Base-by-base conservation (phyloP, 2,329 filamentous ascomycete species). In the Fusarium sp. region DNA sequence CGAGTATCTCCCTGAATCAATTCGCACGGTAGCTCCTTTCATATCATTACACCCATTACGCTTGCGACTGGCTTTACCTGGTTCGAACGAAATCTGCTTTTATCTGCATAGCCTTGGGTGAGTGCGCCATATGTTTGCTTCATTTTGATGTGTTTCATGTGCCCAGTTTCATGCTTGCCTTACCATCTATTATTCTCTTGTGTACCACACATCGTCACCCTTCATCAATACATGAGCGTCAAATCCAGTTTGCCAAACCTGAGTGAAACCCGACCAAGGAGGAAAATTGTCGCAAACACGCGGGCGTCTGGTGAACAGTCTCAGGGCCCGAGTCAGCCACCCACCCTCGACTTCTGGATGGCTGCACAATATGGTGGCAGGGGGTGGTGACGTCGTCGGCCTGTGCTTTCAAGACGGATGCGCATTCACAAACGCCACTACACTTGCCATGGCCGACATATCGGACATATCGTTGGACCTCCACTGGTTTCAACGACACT, bases 311-410 rank as follows among this genome's bases (percentile, higher is more conserved):
- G 59, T 21, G 55, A 61, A 56, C 46, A 63, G 44, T 63, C 65
- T 58, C 59, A 73, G 68, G 58, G 51, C 61, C 59, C 62, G 63
- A 71, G 46, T 60, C 66, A 56, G 63, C 62, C 60, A 63, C 64
- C 25, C 55, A 60, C 33, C 60, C 58, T 69, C 45, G 18, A 69
- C 51, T 54, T 49, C 45, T 37, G 35, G 57, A 67, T 73, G 45
- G 44, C 44, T 61, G 46, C 57, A 60, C 66, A 54, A 62, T 70
- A 54, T 46, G 31, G 35, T 51, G 62, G 46, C 56, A 61, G 61
- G 61, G 61, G 63, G 49, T 62, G 68, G 63, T 73, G 71, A 73
- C 71, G 71, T 73, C 71, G 71, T 49, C 58, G 58, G 63, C 42
- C 67, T 68, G 66, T 63, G 61, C 63, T 73, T 49, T 44, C 31